Evolutionary conservation across 441 rosid genomes (phyloP).

Genomic region (Viola pubescens): DNA sequence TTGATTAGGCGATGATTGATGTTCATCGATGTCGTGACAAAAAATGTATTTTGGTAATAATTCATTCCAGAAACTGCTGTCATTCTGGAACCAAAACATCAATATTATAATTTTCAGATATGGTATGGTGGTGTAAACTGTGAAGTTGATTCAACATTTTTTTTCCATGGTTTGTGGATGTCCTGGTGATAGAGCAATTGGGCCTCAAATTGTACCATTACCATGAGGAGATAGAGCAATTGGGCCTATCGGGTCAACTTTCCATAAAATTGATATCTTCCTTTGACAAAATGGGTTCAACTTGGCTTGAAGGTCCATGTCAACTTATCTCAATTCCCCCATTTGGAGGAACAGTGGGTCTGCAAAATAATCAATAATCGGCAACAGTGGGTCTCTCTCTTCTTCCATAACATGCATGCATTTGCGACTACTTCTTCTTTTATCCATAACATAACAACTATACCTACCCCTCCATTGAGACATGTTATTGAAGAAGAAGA

Average conservation of each 20-base stretch:
- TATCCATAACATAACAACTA: neutral
- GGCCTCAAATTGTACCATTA: too few species aligned
- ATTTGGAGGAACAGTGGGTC: neutral
- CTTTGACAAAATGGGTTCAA: neutral
- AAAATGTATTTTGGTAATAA: too few species aligned
- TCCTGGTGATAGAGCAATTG: too few species aligned
- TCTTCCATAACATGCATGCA: neutral
- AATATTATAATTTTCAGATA: too few species aligned
- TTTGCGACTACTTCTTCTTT: neutral
- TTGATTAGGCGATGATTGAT: neutral
- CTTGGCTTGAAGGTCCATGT: neutral
- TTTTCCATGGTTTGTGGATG: too few species aligned
- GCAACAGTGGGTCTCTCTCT: neutral
- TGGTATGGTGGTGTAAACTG: too few species aligned
- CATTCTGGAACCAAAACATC: too few species aligned
- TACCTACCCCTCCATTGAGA: neutral
- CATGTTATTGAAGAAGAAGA: conserved; percentile 17
- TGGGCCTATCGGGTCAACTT: neutral
- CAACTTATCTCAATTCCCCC: neutral
- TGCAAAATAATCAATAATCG: neutral
- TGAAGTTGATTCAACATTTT: too few species aligned
- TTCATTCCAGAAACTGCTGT: too few species aligned
- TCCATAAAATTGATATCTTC: neutral
- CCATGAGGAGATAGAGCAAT: neutral
- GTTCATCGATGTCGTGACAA: too few species aligned